Conservation (phyloP, 2,329 filamentous ascomycete species). For the Botrytis fragariae region DNA sequence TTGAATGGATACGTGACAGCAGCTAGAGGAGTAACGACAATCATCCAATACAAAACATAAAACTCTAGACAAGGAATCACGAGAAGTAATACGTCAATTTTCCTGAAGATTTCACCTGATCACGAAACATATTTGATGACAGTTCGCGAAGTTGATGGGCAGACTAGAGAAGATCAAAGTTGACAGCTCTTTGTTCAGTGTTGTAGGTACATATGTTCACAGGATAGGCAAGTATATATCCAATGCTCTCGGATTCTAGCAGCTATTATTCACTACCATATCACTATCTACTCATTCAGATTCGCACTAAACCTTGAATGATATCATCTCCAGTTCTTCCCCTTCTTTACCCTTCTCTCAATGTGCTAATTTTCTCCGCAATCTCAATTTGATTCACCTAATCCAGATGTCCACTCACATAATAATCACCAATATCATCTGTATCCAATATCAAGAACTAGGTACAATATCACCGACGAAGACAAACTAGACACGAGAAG, state of each 20-base stretch:
- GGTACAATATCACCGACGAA: background rate
- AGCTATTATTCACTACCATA: background rate
- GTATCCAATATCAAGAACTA: fast-evolving
- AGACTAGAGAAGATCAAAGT: background rate
- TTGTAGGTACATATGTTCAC: background rate
- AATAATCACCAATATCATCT: background rate
- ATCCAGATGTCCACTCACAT: background rate
- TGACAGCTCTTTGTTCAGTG: background rate
- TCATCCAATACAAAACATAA: fast-evolving
- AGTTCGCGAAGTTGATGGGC: background rate
- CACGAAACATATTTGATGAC: background rate
- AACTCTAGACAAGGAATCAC: background rate
- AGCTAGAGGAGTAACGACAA: too few relatives aligned
- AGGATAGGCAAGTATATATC: background rate
- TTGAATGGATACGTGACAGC: background rate
- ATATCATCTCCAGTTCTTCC: background rate
- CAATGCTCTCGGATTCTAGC: too few relatives aligned
- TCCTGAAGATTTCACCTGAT: too few relatives aligned
- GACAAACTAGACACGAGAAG: background rate
- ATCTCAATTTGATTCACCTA: background rate
- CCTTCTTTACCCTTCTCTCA: background rate
- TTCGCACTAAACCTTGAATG: background rate
- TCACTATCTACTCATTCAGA: background rate
- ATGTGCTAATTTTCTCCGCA: background rate
- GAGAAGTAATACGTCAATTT: background rate